Evolutionary conservation across 805 yeast species (phyloP), one percentile per base, ranked within the genome.

Genomic region (Candida pseudofarinosa): DNA sequence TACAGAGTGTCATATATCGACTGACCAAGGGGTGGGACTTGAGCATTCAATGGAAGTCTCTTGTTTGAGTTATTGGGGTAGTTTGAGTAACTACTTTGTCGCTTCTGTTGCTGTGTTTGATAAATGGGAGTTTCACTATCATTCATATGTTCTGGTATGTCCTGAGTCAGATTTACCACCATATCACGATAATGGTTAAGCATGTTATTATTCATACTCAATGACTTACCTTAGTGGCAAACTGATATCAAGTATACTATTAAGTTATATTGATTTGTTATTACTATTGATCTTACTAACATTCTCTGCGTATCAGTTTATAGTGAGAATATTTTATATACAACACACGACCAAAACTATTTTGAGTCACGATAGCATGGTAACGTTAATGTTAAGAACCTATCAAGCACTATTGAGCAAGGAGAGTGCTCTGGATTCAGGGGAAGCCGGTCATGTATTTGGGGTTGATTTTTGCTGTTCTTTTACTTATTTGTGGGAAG

Each of bases 41-140:
- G 35, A 15, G 57, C 57, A 38, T 54, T 57, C 12, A 23, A 23
- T 23, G 68, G 62, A n/a, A 56, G 53, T 35, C 74, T 53, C 43
- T 69, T 69, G 50, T 59, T 63, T 37, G 71, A 54, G 41, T 60
- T 60, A 37, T 54, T 51, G 55, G 62, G 48, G 45, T 63, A 59
- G 36, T 62, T 61, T 3, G 70, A 60, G 49, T 64, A 49, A 56
- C 71, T 65, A 47, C 58, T 65, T 44, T 69, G 74, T 42, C 74
- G 66, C 50, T 69, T 69, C 45, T 67, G 73, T 42, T 58, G 67
- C 37, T 40, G 49, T 23, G 42, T 30, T 26, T 33, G 19, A 16
- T 20, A 44, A 39, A 26, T 19, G 16, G 43, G 35, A 33, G 49
- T 57, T 32, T 42, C 44, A 36, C 37, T 26, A 16, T 44, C 42